A percentile compares a stretch with the other conserved stretches of the same genome.
Evolutionary conservation across 1,284 basidiomycete genomes (phyloP).

Genomic region (Rhodotorula mucilaginosa): DNA sequence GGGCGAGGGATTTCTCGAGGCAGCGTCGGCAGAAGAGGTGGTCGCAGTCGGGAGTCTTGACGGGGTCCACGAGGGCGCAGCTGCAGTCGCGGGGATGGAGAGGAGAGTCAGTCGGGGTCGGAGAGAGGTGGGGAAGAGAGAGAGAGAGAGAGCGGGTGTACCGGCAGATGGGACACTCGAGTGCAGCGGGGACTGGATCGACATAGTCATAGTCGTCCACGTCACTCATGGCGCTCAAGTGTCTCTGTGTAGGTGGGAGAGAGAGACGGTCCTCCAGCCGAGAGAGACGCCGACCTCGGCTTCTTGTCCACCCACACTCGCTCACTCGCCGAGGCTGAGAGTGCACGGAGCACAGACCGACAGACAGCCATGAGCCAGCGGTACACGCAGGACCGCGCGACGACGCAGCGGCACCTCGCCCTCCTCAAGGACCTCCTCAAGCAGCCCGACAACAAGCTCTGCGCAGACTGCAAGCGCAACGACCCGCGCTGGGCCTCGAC

Average conservation of each 20-base stretch:
- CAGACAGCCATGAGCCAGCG: conserved; percentile 31
- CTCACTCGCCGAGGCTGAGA: too few relatives aligned
- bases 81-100: background rate
- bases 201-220: conserved; percentile 12
- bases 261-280: too few relatives aligned
- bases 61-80: conserved; percentile 17
- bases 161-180: conserved; percentile 37
- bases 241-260: too few relatives aligned
- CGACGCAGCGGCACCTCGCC: conserved; percentile 52
- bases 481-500: conserved; percentile 98
- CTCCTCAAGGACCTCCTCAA: conserved; percentile 78
- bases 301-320: too few relatives aligned
- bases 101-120: background rate
- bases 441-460: conserved; percentile 38
- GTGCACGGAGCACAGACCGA: too few relatives aligned
- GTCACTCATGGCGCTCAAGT: too few relatives aligned
- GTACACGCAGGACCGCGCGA: conserved; percentile 38
- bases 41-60: conserved; percentile 20
- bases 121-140: background rate
- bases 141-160: background rate
- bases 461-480: conserved; percentile 86
- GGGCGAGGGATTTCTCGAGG: conserved; percentile 28
- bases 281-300: background rate
- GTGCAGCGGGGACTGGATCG: conserved; percentile 4
- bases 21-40: conserved; percentile 32